Percentiles rank a stretch among this genome's conserved stretches.
phyloP scores from a whole-genome alignment of 1,284 basidiomycete species.

The Irpex sp. region DNA sequence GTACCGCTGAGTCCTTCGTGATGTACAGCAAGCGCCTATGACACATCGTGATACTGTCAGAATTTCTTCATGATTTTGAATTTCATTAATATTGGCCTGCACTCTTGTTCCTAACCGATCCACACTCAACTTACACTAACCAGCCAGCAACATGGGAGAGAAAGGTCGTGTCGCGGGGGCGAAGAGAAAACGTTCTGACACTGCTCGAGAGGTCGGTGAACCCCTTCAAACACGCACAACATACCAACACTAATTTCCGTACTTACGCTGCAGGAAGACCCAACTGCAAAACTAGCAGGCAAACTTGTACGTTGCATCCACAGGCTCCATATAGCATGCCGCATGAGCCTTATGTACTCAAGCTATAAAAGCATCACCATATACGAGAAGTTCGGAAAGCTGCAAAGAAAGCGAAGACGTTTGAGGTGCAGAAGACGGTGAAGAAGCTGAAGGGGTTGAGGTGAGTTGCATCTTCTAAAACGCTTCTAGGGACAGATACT shows the following conservation, averaged over 20 bases:
- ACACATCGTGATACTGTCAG: too few species aligned
- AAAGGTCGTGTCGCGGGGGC: neutral
- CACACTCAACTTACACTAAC: neutral
- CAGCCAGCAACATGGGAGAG: neutral
- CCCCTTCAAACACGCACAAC: neutral
- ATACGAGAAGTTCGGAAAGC: conserved; percentile 65
- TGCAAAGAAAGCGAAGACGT: conserved; percentile 78
- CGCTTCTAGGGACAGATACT: neutral
- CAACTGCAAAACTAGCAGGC: conserved; percentile 29
- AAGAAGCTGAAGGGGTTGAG: conserved; percentile 77
- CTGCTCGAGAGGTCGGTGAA: neutral
- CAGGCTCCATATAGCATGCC: conserved; percentile 26
- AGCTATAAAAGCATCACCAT: conserved; percentile 51
- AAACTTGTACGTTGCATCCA: conserved; percentile 35
- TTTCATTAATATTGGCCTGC: neutral
- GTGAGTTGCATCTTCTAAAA: conserved; percentile 33
- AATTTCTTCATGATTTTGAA: neutral
- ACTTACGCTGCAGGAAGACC: conserved; percentile 27
- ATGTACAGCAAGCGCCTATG: neutral
- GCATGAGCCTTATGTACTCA: conserved; percentile 10
- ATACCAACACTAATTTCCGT: neutral
- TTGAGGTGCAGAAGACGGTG: conserved; percentile 81
- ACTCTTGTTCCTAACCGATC: neutral
- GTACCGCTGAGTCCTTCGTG: neutral
- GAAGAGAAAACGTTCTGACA: neutral